Conservation (phyloP, 352 stramenopile species). For the Phytophthora fragariaefolia region DNA sequence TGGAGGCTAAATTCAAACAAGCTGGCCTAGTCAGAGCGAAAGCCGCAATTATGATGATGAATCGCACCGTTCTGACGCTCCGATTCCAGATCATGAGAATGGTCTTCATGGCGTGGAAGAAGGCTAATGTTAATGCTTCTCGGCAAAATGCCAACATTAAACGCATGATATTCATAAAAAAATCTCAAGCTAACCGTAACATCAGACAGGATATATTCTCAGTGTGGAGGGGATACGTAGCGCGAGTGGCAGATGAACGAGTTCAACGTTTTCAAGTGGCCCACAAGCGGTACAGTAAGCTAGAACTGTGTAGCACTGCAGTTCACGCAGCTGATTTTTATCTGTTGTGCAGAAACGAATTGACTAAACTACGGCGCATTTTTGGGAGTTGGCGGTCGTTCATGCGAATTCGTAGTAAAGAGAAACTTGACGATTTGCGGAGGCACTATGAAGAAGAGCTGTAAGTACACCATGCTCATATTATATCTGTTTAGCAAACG, state of each 20-base stretch:
- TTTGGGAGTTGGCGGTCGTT: conserved; percentile 63
- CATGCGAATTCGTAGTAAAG: conserved; percentile 55
- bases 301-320: neutral
- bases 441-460: conserved; percentile 61
- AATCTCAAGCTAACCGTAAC: conserved; percentile 58
- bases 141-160: conserved; percentile 63
- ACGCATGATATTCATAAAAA: conserved; percentile 71
- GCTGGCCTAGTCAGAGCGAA: conserved; percentile 78
- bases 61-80: conserved; percentile 58
- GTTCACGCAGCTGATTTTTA: too few relatives aligned
- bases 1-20: conserved; percentile 79
- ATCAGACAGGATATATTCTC: conserved; percentile 55
- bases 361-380: conserved; percentile 47
- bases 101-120: conserved; percentile 80
- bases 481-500: neutral
- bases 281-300: conserved; percentile 40
- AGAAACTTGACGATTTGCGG: conserved; percentile 63
- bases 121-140: conserved; percentile 53
- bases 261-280: conserved; percentile 66
- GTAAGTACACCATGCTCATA: conserved; percentile 48
- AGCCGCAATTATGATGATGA: conserved; percentile 87
- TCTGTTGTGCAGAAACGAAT: conserved; percentile 54
- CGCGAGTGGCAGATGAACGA: conserved; percentile 62
- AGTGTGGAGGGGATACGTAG: conserved; percentile 66
- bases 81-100: conserved; percentile 76